Evolutionary conservation across 2,329 filamentous ascomycete species (phyloP).

Genomic region (Cladosporium sp.): DNA sequence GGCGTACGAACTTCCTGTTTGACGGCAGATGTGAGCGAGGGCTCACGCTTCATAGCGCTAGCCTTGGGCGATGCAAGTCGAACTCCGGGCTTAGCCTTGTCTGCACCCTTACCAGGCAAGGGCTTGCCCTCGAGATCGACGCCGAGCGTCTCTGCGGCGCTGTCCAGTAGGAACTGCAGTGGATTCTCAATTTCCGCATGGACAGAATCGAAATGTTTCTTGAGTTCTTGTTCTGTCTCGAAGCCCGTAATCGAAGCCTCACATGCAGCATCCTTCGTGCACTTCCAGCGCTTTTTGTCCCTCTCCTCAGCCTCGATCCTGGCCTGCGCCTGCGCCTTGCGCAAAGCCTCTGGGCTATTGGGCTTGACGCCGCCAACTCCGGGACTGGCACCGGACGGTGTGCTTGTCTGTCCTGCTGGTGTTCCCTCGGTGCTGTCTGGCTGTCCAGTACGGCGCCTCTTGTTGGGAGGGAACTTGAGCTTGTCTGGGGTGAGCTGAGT

Average conservation of each 20-base stretch:
- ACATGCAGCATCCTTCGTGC: slow-evolving; percentile 46
- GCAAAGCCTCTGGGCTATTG: slow-evolving; percentile 44
- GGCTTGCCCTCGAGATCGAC: slow-evolving; percentile 45
- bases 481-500: slow-evolving; percentile 53
- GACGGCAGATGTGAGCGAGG: slow-evolving; percentile 12
- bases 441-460: slow-evolving; percentile 49
- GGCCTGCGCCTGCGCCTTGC: slow-evolving; percentile 33
- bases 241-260: slow-evolving; percentile 53
- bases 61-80: background rate
- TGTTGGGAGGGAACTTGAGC: slow-evolving; percentile 54
- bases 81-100: slow-evolving; percentile 24
- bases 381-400: slow-evolving; percentile 38
- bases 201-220: slow-evolving; percentile 50
- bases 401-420: slow-evolving; percentile 29
- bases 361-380: slow-evolving; percentile 33
- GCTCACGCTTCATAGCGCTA: slow-evolving; percentile 32
- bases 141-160: slow-evolving; percentile 44
- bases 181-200: slow-evolving; percentile 54
- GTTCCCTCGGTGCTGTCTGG: slow-evolving; percentile 39
- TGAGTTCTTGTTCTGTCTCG: slow-evolving; percentile 49
- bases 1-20: slow-evolving; percentile 15
- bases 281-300: slow-evolving; percentile 50
- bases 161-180: slow-evolving; percentile 53
- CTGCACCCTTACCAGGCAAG: slow-evolving; percentile 14
- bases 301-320: slow-evolving; percentile 39